These are phyloP conservation scores for Cenchrus fungigraminus DNA, from an alignment of 176 grass and related monocot species.

Conservation along the genomic window DNA sequence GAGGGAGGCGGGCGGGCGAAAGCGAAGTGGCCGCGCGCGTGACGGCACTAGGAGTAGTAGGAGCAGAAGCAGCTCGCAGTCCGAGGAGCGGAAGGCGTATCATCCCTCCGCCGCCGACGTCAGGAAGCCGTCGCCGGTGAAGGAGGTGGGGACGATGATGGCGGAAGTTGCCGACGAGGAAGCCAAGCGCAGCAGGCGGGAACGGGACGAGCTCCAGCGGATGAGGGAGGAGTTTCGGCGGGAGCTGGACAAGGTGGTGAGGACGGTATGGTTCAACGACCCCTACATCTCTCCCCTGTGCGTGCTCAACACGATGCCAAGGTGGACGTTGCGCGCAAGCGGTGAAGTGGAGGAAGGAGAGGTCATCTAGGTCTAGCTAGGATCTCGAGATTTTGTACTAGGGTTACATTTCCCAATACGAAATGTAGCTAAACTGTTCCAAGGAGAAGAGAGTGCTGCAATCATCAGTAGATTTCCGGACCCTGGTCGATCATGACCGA, in stretches of 20 bases:
- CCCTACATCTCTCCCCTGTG: constrained; percentile 27
- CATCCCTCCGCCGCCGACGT: background rate
- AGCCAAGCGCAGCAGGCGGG: background rate
- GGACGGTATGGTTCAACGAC: constrained; percentile 54
- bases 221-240: constrained; percentile 33
- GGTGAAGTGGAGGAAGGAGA: background rate
- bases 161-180: background rate
- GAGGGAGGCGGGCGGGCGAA: background rate
- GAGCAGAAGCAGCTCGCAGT: background rate
- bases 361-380: background rate
- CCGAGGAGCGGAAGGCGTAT: background rate
- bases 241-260: constrained; percentile 36
- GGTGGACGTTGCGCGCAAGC: background rate
- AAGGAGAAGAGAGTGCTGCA: background rate
- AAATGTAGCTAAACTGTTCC: background rate
- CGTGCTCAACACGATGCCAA: constrained; percentile 28
- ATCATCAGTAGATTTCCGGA: too few species aligned
- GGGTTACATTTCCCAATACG: background rate
- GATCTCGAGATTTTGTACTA: background rate
- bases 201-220: background rate
- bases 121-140: background rate
- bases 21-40: background rate
- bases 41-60: background rate
- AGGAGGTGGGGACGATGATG: background rate
- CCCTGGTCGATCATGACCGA: background rate